Evolutionary conservation across 192 early-diverging fungal genomes (phyloP).

Genomic region (Backusella australiensis): DNA sequence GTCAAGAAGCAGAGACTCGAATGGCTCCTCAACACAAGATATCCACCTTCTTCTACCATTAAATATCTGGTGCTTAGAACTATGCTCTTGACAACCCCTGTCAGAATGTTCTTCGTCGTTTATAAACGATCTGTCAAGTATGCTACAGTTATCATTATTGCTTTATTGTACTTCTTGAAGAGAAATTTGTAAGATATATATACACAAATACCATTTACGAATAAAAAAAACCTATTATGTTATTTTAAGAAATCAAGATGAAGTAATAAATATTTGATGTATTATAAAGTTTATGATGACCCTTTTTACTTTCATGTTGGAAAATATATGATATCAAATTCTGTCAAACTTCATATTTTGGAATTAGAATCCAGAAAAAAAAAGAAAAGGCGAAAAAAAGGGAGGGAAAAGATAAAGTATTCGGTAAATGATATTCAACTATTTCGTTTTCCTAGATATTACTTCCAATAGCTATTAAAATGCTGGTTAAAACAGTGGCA

Average conservation of each 20-base stretch:
- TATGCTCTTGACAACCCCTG: neutral
- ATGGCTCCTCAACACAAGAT: slow-evolving; percentile 11
- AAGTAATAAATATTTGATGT: neutral
- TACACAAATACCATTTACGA: neutral
- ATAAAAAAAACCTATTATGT: neutral
- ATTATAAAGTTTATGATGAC: neutral
- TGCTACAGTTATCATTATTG: neutral
- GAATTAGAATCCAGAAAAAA: neutral
- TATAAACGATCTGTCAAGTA: neutral
- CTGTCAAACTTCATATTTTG: neutral
- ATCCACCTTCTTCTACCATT: slow-evolving; percentile 31
- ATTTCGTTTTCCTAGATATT: too few relatives aligned
- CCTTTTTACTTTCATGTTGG: neutral
- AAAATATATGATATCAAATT: neutral
- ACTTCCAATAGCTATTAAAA: too few relatives aligned
- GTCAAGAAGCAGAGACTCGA: slow-evolving; percentile 41
- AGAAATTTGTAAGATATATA: neutral
- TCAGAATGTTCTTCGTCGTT: neutral
- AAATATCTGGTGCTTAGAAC: slow-evolving; percentile 21
- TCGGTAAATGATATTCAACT: neutral
- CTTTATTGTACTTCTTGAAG: neutral
- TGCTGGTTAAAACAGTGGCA: too few relatives aligned
- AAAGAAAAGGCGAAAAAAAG: neutral
- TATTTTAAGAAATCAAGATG: neutral
- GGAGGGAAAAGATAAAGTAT: neutral